Evolutionary conservation across 345 rosid species (phyloP), one percentile per base, ranked within the genome.

Genomic region (Brassica cretica): DNA sequence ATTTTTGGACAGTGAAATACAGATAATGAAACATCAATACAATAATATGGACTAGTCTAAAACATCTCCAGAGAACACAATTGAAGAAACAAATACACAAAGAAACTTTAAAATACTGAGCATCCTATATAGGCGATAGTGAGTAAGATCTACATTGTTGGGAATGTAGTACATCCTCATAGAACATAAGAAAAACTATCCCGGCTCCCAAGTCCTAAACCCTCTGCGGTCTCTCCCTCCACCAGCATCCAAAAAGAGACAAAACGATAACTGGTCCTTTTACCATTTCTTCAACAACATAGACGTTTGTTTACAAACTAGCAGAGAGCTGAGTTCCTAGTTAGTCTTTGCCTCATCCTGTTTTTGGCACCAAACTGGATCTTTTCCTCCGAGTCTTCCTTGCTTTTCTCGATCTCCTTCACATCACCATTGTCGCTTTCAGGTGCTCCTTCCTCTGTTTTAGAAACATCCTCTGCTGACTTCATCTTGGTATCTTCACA

Each of bases 301-400:
- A 84, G 6, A 73, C 78, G 41, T 66, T 75, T 19, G 41, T 66
- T 75, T 19, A 5, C 14, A 14, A 27, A 29, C 63, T 85, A 87
- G 39, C 18, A 69, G 37, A 88, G 76, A 46, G 93, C 90, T 67
- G 89, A 82, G 86, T 85, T 89, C 30, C 76, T 79, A 0, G 73
- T 77, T 21, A 88, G 82, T 76, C 94, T 87, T 75, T 89, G 93
- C 81, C 94, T 84, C 81, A 82, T 64, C 71, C 83, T 82, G 46
- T 79, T 85, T 82, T 82, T 87, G 25, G 84, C 64, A 63, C 80
- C 78, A 71, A 41, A 76, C 67, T 84, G 74, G 75, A 66, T 86
- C 84, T 59, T 58, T 64, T 62, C n/a, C 68, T 46, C 81, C 4
- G 63, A 16, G 1, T 67, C 77, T 70, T 63, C 84, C 66, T 73